Evolutionary conservation across 768 basidiomycete species (phyloP), one percentile per base, ranked within the genome.

Genomic region (Kwoniella sp.): DNA sequence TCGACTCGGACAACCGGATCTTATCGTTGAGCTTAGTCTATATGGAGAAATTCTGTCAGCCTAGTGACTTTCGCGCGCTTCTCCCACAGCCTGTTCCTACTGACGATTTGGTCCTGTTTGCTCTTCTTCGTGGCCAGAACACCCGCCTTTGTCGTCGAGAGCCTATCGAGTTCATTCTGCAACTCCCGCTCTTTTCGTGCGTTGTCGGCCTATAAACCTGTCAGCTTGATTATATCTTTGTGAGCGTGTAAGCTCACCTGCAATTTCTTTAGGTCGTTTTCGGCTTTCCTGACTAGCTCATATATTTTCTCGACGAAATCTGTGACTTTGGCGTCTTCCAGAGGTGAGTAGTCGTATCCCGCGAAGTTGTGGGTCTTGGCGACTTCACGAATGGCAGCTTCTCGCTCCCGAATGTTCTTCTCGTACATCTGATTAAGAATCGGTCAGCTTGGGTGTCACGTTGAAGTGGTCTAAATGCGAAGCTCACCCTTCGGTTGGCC

Each of bases 221-320:
- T 29, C 30, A 11, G 48, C 60, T 34, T 29, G 56, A 28, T 50
- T 26, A 22, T 25, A 38, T 51, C 8, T 2, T 15, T 29, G 41
- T n/a, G n/a, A n/a, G n/a, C n/a, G 26, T 22, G 17, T 5, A 11
- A 30, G 20, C 80, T 7, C 68, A 90, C 90, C 84, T 90, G 89
- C 20, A 91, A 77, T 68, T 83, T 85, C 68, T 91, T 88, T 12
- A 75, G 63, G 31, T 75, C 68, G 2, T 80, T 70, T n/a, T 84
- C 86, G 66, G 89, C 88, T 66, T 84, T 85, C 37, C 85, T 83
- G 62, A 87, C 87, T 4, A 89, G 78, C 26, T 90, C 88, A 3
- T 82, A 82, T 1, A 96, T 82, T 55, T 85, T 86, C 9, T 87
- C 82, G 26, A 87, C 83, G 77, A 96, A 94, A 51, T 92, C 89